phyloP scores from a whole-genome alignment of 371 early-diverging fungal species.

The Lichtheimia ramosa region DNA sequence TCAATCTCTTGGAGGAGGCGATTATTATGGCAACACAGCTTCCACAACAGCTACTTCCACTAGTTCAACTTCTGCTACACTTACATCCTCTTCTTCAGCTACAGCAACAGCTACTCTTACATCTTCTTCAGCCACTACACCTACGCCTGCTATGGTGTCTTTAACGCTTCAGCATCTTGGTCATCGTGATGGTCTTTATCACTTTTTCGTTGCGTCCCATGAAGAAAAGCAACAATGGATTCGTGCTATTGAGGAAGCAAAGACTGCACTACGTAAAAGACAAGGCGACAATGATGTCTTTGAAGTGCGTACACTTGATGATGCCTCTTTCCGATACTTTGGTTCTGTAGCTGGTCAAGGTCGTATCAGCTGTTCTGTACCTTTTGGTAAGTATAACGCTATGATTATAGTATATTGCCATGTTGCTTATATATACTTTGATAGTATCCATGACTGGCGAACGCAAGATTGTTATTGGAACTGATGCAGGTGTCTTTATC shows the following conservation, averaged over 20 bases:
- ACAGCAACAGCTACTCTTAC: neutral
- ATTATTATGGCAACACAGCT: conserved; percentile 14
- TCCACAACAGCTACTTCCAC: neutral
- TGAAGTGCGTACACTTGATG: conserved; percentile 59
- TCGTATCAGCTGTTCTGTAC: conserved; percentile 73
- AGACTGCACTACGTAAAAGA: conserved; percentile 39
- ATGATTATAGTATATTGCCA: no score
- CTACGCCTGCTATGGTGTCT: conserved; percentile 10
- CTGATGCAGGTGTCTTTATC: conserved; percentile 80
- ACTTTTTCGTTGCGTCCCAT: conserved; percentile 52
- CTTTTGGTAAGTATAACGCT: conserved; percentile 44
- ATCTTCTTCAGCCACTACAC: neutral
- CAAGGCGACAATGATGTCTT: conserved; percentile 61
- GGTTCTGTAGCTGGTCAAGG: conserved; percentile 28
- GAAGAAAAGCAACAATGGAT: conserved; percentile 83
- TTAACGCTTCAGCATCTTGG: conserved; percentile 42
- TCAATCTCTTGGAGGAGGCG: conserved; percentile 18
- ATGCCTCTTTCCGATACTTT: conserved; percentile 36
- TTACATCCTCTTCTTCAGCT: no score
- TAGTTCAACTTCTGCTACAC: no score
- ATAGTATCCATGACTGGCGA: conserved; percentile 28
- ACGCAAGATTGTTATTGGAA: conserved; percentile 75
- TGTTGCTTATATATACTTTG: neutral
- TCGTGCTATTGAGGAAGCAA: conserved; percentile 81
- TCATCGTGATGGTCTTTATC: conserved; percentile 36